A percentile compares a stretch with the other conserved stretches of the same genome.
These are phyloP conservation scores for Auriculariales sp. DNA, from an alignment of 768 basidiomycete species.

Conservation along the genomic window DNA sequence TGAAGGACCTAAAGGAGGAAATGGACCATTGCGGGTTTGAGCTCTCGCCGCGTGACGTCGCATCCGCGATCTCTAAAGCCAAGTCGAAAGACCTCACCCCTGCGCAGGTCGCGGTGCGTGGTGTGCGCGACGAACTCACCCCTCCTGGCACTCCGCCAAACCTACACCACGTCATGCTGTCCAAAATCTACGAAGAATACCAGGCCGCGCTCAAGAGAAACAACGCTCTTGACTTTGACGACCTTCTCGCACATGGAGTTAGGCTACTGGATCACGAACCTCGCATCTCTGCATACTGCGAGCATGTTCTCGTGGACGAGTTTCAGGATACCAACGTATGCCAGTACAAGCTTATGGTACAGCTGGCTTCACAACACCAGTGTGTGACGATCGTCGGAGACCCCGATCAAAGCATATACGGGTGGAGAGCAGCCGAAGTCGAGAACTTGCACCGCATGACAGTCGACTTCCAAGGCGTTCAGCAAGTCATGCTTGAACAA, in stretches of 20 bases:
- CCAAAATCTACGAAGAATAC: constrained; percentile 52
- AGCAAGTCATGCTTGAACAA: constrained; percentile 64
- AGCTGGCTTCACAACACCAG: constrained; percentile 35
- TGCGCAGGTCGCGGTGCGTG: constrained; percentile 23
- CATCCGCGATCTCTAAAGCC: constrained; percentile 56
- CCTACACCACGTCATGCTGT: constrained; percentile 19
- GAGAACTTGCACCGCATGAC: constrained; percentile 63
- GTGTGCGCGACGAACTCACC: constrained; percentile 1
- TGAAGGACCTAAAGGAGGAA: constrained; percentile 40
- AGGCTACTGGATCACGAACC: constrained; percentile 40
- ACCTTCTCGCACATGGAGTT: constrained; percentile 61
- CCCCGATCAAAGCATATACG: constrained; percentile 75
- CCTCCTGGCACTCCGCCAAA: constrained; percentile 5
- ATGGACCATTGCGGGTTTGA: constrained; percentile 31
- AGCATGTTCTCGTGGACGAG: constrained; percentile 66
- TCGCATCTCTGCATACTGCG: constrained; percentile 39
- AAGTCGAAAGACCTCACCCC: constrained; percentile 48
- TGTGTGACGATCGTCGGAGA: constrained; percentile 77
- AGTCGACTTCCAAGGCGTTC: constrained; percentile 11
- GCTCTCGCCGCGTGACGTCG: constrained; percentile 38
- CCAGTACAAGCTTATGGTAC: constrained; percentile 68
- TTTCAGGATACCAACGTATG: constrained; percentile 72
- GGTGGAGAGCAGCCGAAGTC: constrained; percentile 75
- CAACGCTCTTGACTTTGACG: constrained; percentile 81
- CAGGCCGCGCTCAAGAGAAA: constrained; percentile 39